phyloP scores from a whole-genome alignment of 208 protist species.

The Borovskyia barvae region DNA sequence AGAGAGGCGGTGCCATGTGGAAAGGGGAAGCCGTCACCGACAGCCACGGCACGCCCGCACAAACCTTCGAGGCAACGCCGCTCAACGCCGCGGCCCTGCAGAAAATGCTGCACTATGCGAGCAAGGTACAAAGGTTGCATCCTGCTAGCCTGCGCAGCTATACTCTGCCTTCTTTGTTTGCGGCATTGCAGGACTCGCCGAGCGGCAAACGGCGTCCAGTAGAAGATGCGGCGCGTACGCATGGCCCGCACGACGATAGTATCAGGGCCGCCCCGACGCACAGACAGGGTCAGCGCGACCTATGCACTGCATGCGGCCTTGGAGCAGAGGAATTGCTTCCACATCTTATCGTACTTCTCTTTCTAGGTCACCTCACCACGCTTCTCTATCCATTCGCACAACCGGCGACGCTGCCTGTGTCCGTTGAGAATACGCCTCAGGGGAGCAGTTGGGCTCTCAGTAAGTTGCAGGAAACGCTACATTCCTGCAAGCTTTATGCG shows the following conservation, averaged over 20 bases:
- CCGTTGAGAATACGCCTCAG: conserved; percentile 19
- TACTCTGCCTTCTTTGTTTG: conserved; percentile 22
- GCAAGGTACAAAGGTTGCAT: conserved; percentile 29
- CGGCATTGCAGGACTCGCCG: neutral
- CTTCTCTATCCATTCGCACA: conserved; percentile 36
- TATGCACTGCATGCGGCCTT: conserved; percentile 22
- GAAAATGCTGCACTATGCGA: conserved; percentile 24
- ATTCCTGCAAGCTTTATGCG: conserved; percentile 21
- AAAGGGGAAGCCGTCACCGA: neutral
- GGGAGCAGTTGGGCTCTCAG: conserved; percentile 14
- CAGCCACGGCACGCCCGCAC: neutral
- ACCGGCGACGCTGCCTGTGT: conserved; percentile 16
- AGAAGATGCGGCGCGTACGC: neutral
- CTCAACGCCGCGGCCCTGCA: conserved; percentile 15
- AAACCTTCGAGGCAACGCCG: neutral
- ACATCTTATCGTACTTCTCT: conserved; percentile 16
- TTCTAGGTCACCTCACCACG: conserved; percentile 23
- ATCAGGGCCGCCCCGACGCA: conserved; percentile 1
- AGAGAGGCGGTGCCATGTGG: neutral
- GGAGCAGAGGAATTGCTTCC: conserved; percentile 5
- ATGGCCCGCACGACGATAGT: neutral
- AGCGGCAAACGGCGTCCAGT: neutral
- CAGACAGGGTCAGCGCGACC: conserved; percentile 12
- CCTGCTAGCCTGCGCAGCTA: conserved; percentile 30
- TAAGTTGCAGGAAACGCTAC: conserved; percentile 17